phyloP scores from a whole-genome alignment of 2,329 filamentous ascomycete species.

The Cercospora sp. region DNA sequence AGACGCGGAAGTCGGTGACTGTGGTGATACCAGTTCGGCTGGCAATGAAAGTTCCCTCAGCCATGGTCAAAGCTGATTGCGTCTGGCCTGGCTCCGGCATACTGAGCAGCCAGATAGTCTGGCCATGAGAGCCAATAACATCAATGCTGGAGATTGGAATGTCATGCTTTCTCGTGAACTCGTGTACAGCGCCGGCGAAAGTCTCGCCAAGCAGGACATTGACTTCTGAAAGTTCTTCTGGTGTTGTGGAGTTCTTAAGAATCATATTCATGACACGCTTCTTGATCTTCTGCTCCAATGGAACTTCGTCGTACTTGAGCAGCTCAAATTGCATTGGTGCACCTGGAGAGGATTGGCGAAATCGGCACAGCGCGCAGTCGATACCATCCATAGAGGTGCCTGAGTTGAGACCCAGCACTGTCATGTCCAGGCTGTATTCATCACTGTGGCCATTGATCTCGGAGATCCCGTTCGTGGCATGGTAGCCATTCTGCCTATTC shows the following conservation, averaged over 20 bases:
- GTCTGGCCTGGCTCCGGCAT: slow-evolving; percentile 54
- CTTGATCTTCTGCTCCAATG: slow-evolving; percentile 56
- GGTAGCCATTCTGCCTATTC: background rate
- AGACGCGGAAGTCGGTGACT: slow-evolving; percentile 59
- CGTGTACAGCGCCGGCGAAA: slow-evolving; percentile 54
- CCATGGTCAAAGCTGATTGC: slow-evolving; percentile 56
- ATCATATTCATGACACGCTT: slow-evolving; percentile 60
- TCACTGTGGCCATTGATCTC: slow-evolving; percentile 1
- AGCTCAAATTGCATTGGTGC: slow-evolving; percentile 58
- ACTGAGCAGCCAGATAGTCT: slow-evolving; percentile 59
- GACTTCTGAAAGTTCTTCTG: slow-evolving; percentile 56
- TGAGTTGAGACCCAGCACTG: slow-evolving; percentile 57
- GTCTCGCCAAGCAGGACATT: slow-evolving; percentile 60
- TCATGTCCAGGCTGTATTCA: slow-evolving; percentile 47
- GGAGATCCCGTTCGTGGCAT: slow-evolving; percentile 3
- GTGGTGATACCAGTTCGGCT: slow-evolving; percentile 58
- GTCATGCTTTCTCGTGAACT: slow-evolving; percentile 52
- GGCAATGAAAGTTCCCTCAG: slow-evolving; percentile 58
- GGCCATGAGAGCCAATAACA: slow-evolving; percentile 58
- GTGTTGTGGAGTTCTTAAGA: slow-evolving; percentile 54
- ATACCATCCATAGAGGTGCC: slow-evolving; percentile 60
- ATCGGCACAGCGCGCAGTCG: slow-evolving; percentile 60
- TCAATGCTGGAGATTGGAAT: slow-evolving; percentile 45
- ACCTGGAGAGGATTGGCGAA: slow-evolving; percentile 54
- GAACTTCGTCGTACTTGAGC: slow-evolving; percentile 58